phyloP scores from a whole-genome alignment of 805 yeast genomes.

The Lipomyces yamanashiensis region DNA sequence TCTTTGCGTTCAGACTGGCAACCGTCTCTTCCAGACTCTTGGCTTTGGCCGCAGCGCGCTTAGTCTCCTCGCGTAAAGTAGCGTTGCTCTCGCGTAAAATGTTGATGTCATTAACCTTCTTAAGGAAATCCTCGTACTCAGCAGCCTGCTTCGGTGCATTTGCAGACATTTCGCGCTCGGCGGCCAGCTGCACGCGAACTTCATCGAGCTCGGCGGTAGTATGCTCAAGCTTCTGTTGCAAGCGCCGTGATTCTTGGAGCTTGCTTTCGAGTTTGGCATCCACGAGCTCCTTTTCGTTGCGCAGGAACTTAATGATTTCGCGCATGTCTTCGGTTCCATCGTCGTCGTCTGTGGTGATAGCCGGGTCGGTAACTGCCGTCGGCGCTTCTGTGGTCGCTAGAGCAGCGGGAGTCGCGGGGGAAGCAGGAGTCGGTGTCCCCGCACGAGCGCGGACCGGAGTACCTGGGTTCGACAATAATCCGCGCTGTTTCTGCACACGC shows the following conservation, averaged over 20 bases:
- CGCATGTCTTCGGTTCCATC: slow-evolving; percentile 44
- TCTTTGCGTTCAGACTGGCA: slow-evolving; percentile 41
- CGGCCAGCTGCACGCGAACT: slow-evolving; percentile 54
- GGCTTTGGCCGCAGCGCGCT: slow-evolving; percentile 43
- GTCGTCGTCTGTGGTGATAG: slow-evolving; percentile 13
- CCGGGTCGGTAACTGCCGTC: no score
- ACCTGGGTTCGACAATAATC: slow-evolving; percentile 6
- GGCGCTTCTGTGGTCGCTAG: neutral
- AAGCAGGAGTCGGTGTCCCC: neutral
- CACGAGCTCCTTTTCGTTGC: slow-evolving; percentile 75
- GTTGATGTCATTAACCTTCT: slow-evolving; percentile 64
- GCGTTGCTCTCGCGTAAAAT: slow-evolving; percentile 70
- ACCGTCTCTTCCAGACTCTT: slow-evolving; percentile 51
- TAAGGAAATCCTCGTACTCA: slow-evolving; percentile 54
- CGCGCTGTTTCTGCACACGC: slow-evolving; percentile 19
- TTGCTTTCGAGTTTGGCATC: slow-evolving; percentile 61
- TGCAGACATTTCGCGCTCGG: slow-evolving; percentile 41
- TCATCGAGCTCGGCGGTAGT: slow-evolving; percentile 57
- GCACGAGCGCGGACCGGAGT: slow-evolving; percentile 14
- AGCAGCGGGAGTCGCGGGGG: neutral
- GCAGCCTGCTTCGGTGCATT: slow-evolving; percentile 34
- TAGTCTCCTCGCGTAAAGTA: slow-evolving; percentile 61
- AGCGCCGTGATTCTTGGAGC: slow-evolving; percentile 58
- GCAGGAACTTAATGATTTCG: slow-evolving; percentile 64
- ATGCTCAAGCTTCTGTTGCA: slow-evolving; percentile 57